A percentile compares a stretch with the other conserved stretches of the same genome.
phyloP scores from a whole-genome alignment of 179 eudicot genomes.

The Silene noctiflora region DNA sequence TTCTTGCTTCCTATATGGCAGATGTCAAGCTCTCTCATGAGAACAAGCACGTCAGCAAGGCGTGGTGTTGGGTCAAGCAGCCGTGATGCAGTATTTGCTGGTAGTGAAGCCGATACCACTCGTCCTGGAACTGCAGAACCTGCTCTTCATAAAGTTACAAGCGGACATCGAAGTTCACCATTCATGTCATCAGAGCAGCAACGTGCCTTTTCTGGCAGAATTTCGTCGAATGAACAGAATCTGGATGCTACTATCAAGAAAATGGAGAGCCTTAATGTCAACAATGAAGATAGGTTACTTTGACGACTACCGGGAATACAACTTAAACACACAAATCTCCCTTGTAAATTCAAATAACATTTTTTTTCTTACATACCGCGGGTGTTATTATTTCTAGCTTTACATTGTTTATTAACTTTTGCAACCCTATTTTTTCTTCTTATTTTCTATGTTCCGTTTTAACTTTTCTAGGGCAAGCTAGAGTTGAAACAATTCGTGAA shows the following conservation, averaged over 20 bases:
- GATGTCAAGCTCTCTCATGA: slow-evolving; percentile 48
- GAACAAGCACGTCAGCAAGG: slow-evolving; percentile 65
- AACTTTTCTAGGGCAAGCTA: not conserved
- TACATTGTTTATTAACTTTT: not conserved
- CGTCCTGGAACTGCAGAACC: slow-evolving; percentile 44
- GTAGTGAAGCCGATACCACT: slow-evolving; percentile 53
- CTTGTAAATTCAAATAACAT: slow-evolving; percentile 32
- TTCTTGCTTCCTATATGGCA: slow-evolving; percentile 26
- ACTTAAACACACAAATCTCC: slow-evolving; percentile 13
- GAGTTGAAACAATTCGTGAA: not conserved
- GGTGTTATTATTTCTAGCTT: slow-evolving; percentile 7
- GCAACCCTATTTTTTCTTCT: not conserved
- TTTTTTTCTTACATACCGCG: slow-evolving; percentile 15
- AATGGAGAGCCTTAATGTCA: slow-evolving; percentile 60
- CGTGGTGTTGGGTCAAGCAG: slow-evolving; percentile 72
- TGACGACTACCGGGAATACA: slow-evolving; percentile 14
- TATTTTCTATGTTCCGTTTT: not conserved
- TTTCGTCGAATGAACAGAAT: slow-evolving; percentile 43
- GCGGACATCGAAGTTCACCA: slow-evolving; percentile 56
- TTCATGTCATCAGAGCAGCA: slow-evolving; percentile 57
- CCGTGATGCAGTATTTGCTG: slow-evolving; percentile 60
- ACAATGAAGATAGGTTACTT: slow-evolving; percentile 44
- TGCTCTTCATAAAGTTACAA: slow-evolving; percentile 39
- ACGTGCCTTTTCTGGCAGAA: slow-evolving; percentile 45
- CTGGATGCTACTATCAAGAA: slow-evolving; percentile 64